Conservation (phyloP, 176 grass and related monocot genomes). For the Oryza brachyantha region DNA sequence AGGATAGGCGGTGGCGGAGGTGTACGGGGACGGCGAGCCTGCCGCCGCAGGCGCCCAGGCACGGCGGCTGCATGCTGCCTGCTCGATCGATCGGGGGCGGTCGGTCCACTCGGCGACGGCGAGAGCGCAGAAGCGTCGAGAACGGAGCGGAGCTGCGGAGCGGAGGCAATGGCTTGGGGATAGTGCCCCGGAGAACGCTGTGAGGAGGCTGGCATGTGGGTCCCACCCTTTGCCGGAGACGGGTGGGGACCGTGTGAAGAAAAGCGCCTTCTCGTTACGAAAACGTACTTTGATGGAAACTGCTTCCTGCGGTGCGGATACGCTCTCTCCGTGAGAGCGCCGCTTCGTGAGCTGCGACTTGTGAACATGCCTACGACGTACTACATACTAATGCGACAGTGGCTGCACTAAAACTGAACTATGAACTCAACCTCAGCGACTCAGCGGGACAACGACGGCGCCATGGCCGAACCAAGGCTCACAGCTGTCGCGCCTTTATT, state of each 20-base stretch:
- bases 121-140: background rate
- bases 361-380: background rate
- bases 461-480: background rate
- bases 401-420: background rate
- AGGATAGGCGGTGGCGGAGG: background rate
- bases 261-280: background rate
- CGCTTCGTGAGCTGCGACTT: background rate
- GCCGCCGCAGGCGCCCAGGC: conserved; percentile 50
- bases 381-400: background rate
- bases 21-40: conserved; percentile 3
- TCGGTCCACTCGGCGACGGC: background rate
- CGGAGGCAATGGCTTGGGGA: conserved; percentile 14
- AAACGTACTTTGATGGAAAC: background rate
- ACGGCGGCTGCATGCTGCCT: conserved; percentile 64
- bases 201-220: conserved; percentile 7
- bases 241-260: background rate
- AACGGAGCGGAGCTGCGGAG: conserved; percentile 7
- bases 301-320: too few relatives aligned
- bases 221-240: background rate
- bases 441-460: background rate
- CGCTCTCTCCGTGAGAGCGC: background rate
- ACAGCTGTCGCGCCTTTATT: background rate
- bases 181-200: background rate
- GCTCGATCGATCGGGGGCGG: conserved; percentile 8
- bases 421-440: background rate